Evolutionary conservation across 345 rosid species (phyloP).

Genomic region (Bruguiera parviflora): DNA sequence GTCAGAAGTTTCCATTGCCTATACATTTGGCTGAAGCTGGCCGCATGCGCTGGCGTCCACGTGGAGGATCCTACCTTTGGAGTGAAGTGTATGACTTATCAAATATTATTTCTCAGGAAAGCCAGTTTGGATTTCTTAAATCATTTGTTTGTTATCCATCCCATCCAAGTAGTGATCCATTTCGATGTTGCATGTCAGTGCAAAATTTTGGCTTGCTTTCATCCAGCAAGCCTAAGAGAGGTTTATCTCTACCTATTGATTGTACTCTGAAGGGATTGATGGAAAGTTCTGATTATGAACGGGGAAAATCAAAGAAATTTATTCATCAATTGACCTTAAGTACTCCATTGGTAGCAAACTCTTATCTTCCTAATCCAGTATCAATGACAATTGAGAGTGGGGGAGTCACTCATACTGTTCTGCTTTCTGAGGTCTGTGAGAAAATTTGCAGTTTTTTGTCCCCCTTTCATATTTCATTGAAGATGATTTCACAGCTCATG

Average conservation of each 20-base stretch:
- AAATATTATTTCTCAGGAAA: constrained; percentile 69
- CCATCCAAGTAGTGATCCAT: constrained; percentile 81
- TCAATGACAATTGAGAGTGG: constrained; percentile 70
- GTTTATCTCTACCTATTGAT: constrained; percentile 17
- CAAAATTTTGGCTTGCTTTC: constrained; percentile 52
- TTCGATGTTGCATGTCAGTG: constrained; percentile 83
- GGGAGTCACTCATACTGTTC: constrained; percentile 52
- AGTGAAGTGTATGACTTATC: constrained; percentile 84
- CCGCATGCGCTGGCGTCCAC: constrained; percentile 86
- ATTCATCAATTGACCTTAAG: constrained; percentile 71
- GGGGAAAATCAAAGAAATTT: constrained; percentile 38
- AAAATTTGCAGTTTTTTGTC: constrained; percentile 11
- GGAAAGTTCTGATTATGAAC: constrained; percentile 32
- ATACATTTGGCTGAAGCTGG: constrained; percentile 91
- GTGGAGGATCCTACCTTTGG: constrained; percentile 78
- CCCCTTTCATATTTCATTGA: constrained; percentile 19
- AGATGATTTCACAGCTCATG: constrained; percentile 14
- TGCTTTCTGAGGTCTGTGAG: constrained; percentile 74
- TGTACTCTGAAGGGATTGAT: constrained; percentile 31
- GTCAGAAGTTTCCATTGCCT: constrained; percentile 85
- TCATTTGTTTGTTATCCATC: constrained; percentile 93
- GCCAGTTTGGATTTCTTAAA: constrained; percentile 68
- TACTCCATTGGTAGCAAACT: constrained; percentile 65
- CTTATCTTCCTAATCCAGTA: constrained; percentile 70
- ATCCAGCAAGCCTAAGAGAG: constrained; percentile 35